Base-by-base conservation (phyloP, 495 filamentous ascomycete genomes). In the Aspergillus sclerotiicarbonarius region DNA sequence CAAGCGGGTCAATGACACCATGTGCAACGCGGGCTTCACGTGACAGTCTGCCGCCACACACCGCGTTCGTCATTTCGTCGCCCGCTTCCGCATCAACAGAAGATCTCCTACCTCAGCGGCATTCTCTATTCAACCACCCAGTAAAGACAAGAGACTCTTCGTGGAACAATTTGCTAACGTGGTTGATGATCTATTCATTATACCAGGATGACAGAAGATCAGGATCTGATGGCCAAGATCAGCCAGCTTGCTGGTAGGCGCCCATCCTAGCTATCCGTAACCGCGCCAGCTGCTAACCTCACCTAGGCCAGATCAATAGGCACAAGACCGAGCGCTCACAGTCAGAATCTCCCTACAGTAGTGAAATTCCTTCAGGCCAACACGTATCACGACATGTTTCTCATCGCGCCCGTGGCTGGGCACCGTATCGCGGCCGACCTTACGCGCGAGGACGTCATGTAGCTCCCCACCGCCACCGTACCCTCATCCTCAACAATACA, bases 291-390 rank as follows among this genome's bases (percentile, higher is more conserved):
- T 59, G 25, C 71, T 77, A 61, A 77, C 53, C 47, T 55, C 53
- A 30, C 43, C 12, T 60, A 91, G 89, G 89, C 63, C 87, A 87
- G 70, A 95, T 96, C 71, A 91, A 92, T 71, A 87, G 87, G 48
- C 87, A 90, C 74, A 92, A 89, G 64, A 87, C 82, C 49, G 84
- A 89, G 60, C 74, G 78, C 18, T 58, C 71, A 32, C 62, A 74
- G 8, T 35, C 63, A n/a, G 57, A 67, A 20, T 45, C 70, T 56
- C 52, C 68, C 31, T 68, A 70, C 7, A 57, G 58, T 19, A 53
- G 62, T 9, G 67, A 67, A 39, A 60, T 64, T 4, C 61, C 67
- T 32, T 31, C 60, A 50, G 58, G 62, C 50, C 68, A 69, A 52
- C 65, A 74, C 51, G 72, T 67, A 47, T 69, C 75, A 61, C 73